Base-by-base conservation (phyloP, 83 land plant species). In the Picea abies region DNA sequence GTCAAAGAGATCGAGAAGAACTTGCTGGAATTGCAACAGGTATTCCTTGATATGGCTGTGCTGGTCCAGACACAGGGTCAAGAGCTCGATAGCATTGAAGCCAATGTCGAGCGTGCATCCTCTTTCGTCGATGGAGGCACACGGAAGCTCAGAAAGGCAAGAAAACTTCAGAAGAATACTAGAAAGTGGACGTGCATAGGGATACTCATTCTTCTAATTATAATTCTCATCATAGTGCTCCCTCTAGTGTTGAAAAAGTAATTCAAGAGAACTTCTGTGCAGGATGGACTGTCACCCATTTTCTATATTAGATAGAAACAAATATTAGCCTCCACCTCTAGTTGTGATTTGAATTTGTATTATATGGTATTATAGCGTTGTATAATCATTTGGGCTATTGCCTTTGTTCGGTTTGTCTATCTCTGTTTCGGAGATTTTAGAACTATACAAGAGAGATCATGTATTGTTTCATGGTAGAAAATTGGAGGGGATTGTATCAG, bases 31-130 rank as follows among this genome's bases (percentile, higher is more conserved):
- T 81, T 95, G 44, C 97, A 95, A 69, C 92, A 91, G 82, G 86
- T 94, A 65, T 94, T 93, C 81, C 71, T 94, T 79, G 95, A 92
- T 84, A 93, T 94, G 91, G 83, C 92, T 11, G 96, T 91, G 49
- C 71, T 94, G 81, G 96, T 94, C 62, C 86, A 92, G 69, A 58
- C 86, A 2, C 97, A 94, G 78, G 97, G 97, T 0, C 88, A 94
- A 63, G 85, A 89, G 79, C 29, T 94, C 22, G 81, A 94, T 79
- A 88, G 90, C 88, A 94, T 94, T 62, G 97, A 92, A 84, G 86
- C 87, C 73, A 87, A 90, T 1, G 92, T 94, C 26, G 65, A 37
- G 8, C 22, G 85, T 4, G 95, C 97, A 7, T 44, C 62, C 35
- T 89, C 93, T 14, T 93, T 80, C 76, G 93, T 93, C 9, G 37